These are phyloP conservation scores for Magnolia changhungtana DNA, from an alignment of 164 flowering plant genomes.

Conservation along the genomic window DNA sequence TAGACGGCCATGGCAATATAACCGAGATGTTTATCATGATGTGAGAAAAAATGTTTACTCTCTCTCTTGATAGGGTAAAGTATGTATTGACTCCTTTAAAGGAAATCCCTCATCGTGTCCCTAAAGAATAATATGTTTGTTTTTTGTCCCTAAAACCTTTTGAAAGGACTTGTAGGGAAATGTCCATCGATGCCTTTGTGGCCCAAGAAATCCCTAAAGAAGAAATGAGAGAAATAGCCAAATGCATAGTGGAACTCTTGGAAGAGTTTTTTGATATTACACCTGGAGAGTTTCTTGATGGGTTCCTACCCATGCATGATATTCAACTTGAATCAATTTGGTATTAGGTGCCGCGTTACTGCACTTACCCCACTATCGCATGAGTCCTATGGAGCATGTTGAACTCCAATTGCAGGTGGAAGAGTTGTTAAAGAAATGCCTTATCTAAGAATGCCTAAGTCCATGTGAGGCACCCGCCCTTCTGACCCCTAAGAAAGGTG, in stretches of 20 bases:
- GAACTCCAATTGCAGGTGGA: slow-evolving; percentile 6
- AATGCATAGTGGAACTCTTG: not conserved
- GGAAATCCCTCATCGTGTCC: not conserved
- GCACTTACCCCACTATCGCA: not conserved
- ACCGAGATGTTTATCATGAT: not conserved
- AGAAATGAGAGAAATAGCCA: not conserved
- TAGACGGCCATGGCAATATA: not conserved
- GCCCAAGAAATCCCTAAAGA: not conserved
- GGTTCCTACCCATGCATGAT: slow-evolving; percentile 9
- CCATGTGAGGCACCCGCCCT: not conserved
- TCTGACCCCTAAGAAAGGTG: slow-evolving; percentile 2
- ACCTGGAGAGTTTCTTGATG: not conserved
- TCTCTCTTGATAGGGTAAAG: not conserved
- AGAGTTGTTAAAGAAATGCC: not conserved
- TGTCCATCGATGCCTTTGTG: not conserved
- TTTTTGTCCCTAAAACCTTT: not conserved
- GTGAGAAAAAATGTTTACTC: not conserved
- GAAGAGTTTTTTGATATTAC: not conserved
- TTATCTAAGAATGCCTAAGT: slow-evolving; percentile 4
- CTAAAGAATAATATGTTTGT: not conserved
- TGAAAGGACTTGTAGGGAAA: not conserved
- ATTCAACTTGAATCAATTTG: slow-evolving; percentile 8
- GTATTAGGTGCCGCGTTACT: not conserved
- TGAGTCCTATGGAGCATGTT: slow-evolving; percentile 3
- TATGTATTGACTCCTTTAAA: not conserved